Base-by-base conservation (phyloP, 306 rosid species). In the Fragaria iinumae region DNA sequence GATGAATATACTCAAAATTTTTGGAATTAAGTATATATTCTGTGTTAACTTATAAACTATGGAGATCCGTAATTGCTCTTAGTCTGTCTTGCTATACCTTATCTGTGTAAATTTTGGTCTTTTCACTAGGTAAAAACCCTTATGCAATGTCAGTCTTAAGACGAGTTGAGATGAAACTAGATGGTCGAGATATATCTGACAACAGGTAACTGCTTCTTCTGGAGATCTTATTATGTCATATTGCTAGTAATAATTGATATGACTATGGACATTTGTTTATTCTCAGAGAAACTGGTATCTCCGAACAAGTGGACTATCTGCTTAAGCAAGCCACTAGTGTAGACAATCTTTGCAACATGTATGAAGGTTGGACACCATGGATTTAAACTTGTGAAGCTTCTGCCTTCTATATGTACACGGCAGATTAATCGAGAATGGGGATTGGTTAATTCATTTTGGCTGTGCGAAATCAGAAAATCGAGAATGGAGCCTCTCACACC, bases 301-400 rank as follows among this genome's bases (percentile, higher is more conserved):
- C 93, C 6, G 97, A 91, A 82, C 97, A 93, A 87, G 98, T 93
- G 49, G 98, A 93, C 81, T 89, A 87, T 89, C 94, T 91, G 66
- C 91, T 93, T 72, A 91, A 88, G 86, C 97, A 93, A 88, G 98
- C 98, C 76, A 90, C 93, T 23, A 93, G 94, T 83, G 84, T 91
- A 75, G 98, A 90, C 90, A 91, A 89, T 79, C 97, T 93, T 45
- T 93, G 98, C 85, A 91, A 89, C 90, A 93, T 93, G 98, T 93
- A 93, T 67, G 98, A 93, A 88, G 98, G 98, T 79, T 93, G 98
- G 98, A 93, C 98, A 50, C 97, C 97, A 68, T 93, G 98, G 98
- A 93, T 93, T 83, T 93, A 91, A 93, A 82, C 59, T 82, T 73
- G 69, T 79, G 82, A 69, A 81, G 71, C 76, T 56, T 25, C 45